Evolutionary conservation across 257 asterid genomes (phyloP).

Genomic region (Primulina huaijiensis): DNA sequence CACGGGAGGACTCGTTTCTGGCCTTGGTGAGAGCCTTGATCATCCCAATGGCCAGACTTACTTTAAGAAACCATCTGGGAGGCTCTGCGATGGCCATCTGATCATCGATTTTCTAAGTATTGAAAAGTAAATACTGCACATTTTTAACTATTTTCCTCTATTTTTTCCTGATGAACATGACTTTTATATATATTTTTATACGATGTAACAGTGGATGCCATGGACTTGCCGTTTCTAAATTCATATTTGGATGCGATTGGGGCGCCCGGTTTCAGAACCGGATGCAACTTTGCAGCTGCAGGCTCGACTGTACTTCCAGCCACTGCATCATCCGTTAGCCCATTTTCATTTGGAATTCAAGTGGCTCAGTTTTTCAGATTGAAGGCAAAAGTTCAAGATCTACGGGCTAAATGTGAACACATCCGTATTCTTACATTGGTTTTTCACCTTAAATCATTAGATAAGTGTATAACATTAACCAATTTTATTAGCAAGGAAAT

Average conservation of each 20-base stretch:
- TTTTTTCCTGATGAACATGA: slow-evolving; percentile 3
- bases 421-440: not conserved
- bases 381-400: slow-evolving; percentile 65
- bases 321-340: slow-evolving; percentile 60
- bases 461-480: not conserved
- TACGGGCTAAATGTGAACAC: slow-evolving; percentile 51
- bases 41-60: slow-evolving; percentile 80
- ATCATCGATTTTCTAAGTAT: slow-evolving; percentile 71
- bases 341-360: slow-evolving; percentile 75
- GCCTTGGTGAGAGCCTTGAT: slow-evolving; percentile 54
- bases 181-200: not conserved
- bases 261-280: slow-evolving; percentile 62
- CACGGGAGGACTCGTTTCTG: slow-evolving; percentile 79
- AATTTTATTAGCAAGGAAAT: slow-evolving; percentile 55
- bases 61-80: slow-evolving; percentile 82
- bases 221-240: slow-evolving; percentile 81
- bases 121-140: not conserved
- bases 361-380: slow-evolving; percentile 84
- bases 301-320: slow-evolving; percentile 67
- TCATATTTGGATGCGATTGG: slow-evolving; percentile 77
- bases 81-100: slow-evolving; percentile 87
- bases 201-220: slow-evolving; percentile 71
- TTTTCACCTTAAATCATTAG: not conserved
- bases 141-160: not conserved
- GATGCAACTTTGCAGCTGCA: slow-evolving; percentile 90